Evolutionary conservation across 2,329 filamentous ascomycete genomes (phyloP), one percentile per base, ranked within the genome.

Genomic region (Exophiala sp.): DNA sequence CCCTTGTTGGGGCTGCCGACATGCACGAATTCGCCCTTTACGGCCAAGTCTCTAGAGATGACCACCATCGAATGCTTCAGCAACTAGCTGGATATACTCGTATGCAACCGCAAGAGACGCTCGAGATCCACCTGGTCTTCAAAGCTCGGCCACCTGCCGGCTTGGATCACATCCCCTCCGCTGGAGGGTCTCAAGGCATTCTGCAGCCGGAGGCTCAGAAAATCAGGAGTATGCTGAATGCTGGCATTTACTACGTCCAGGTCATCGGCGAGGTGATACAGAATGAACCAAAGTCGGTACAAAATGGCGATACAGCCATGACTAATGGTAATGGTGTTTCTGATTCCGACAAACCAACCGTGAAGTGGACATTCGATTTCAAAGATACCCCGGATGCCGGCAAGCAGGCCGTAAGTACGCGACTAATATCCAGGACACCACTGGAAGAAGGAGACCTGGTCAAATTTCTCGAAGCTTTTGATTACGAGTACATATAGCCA

Each of bases 11-110:
- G 14, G 12, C 42, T 11, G 24, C 10, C 34, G 47, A 59, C 55
- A 85, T 85, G 82, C 81, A 85, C 69, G 82, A 85, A 72, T 74
- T 84, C 61, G 71, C 83, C 44, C 76, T 86, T 42, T 84, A 80
- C 69, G 81, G 79, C 63, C 78, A 81, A 64, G 75, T 86, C 52
- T 76, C 81, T 8, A 67, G 70, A 33, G 69, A 75, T 36, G 80
- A 82, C 63, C 81, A 84, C 72, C 72, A 79, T 65, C 81, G 82
- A 67, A 74, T 84, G 14, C 71, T 85, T 50, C 79, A 82, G 64
- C 80, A 86, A 62, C 73, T 86, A 43, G 78, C 82, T 36, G 83
- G 83, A 48, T 69, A 84, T 51, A 78, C 82, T 46, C 80, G 78
- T 62, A 82, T 82, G 75, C 82, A 84, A 65, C 83, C 83, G 36